Evolutionary conservation across 805 yeast species (phyloP).

Genomic region (Lipomyces orientalis): DNA sequence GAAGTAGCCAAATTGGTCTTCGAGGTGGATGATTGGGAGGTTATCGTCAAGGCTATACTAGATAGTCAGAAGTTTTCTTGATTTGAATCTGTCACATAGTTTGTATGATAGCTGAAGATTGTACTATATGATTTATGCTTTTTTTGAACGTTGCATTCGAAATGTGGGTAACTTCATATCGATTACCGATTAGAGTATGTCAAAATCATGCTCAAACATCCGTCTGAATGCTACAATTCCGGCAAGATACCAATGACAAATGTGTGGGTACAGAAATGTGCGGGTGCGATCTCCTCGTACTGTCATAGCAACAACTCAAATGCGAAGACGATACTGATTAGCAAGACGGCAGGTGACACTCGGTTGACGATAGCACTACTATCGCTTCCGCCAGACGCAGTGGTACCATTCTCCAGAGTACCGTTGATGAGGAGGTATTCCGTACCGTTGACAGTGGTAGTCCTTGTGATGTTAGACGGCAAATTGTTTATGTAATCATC

Average conservation of each 20-base stretch:
- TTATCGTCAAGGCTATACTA: slow-evolving; percentile 40
- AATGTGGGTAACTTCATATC: too few relatives aligned
- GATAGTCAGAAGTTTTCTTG: slow-evolving; percentile 23
- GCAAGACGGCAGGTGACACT: too few relatives aligned
- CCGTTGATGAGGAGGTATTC: slow-evolving; percentile 25
- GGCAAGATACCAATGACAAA: too few relatives aligned
- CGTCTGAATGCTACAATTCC: not conserved
- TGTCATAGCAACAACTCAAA: too few relatives aligned
- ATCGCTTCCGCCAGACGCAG: slow-evolving; percentile 18
- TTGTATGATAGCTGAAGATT: not conserved
- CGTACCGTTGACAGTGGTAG: slow-evolving; percentile 16
- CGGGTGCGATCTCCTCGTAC: too few relatives aligned
- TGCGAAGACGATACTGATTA: too few relatives aligned
- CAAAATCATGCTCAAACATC: not conserved
- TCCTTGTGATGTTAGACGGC: slow-evolving; percentile 20
- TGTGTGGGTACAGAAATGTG: too few relatives aligned
- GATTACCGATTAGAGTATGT: not conserved
- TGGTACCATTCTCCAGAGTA: slow-evolving; percentile 27
- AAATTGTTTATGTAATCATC: slow-evolving; percentile 15
- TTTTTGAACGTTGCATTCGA: not conserved
- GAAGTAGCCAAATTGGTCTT: slow-evolving; percentile 24
- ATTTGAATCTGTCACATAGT: not conserved
- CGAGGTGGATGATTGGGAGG: slow-evolving; percentile 40
- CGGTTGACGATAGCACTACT: too few relatives aligned
- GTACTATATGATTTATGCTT: not conserved